Evolutionary conservation across 129 eudicot genomes (phyloP).

Genomic region (Heracleum sosnowskyi): DNA sequence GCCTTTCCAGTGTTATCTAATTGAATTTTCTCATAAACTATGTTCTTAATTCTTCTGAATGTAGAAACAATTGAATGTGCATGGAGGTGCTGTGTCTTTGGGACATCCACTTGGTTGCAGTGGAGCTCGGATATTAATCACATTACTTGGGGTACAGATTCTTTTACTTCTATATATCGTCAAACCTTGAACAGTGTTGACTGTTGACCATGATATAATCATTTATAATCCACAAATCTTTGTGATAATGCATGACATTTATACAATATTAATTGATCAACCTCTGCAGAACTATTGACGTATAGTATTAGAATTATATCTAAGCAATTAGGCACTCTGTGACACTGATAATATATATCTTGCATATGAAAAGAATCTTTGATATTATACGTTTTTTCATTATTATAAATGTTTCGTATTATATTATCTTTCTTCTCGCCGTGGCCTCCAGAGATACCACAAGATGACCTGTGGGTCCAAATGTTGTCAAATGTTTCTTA

Average conservation of each 20-base stretch:
- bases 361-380: not conserved
- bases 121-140: constrained; percentile 91
- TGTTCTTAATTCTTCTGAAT: constrained; percentile 4
- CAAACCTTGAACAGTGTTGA: not conserved
- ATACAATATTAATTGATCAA: not conserved
- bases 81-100: constrained; percentile 95
- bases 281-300: not conserved
- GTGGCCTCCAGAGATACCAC: not conserved
- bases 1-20: not conserved
- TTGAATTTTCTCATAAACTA: not conserved
- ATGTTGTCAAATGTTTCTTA: not conserved
- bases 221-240: not conserved
- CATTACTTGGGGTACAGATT: constrained; percentile 67
- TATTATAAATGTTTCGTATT: not conserved
- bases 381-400: not conserved
- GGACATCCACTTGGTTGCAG: constrained; percentile 99
- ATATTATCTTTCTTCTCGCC: not conserved
- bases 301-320: not conserved
- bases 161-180: not conserved
- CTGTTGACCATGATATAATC: not conserved
- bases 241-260: not conserved
- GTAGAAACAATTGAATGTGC: constrained; percentile 66
- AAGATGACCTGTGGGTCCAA: constrained; percentile 1
- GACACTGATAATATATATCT: not conserved
- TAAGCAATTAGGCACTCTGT: not conserved